phyloP scores from a whole-genome alignment of 139 green algal species.

The Coccomyxa sp. region DNA sequence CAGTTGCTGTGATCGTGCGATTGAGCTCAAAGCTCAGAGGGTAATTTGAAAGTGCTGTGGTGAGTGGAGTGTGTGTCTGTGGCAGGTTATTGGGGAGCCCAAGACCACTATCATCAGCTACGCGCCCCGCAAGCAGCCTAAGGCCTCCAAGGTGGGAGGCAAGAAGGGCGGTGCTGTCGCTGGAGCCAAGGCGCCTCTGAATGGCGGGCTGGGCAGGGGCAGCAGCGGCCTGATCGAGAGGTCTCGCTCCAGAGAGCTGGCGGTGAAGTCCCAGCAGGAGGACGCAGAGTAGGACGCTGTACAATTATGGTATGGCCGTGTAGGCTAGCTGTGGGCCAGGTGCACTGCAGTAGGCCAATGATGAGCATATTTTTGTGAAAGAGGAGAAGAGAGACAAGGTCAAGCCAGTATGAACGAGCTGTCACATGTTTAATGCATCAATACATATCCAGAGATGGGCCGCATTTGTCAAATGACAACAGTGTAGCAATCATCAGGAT shows the following conservation, averaged over 20 bases:
- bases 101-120: background rate
- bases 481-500: too few species aligned
- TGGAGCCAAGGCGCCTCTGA: background rate
- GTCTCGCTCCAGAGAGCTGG: background rate
- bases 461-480: too few species aligned
- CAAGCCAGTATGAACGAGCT: too few species aligned
- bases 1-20: too few species aligned
- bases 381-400: too few species aligned
- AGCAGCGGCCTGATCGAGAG: background rate
- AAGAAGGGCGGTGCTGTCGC: background rate
- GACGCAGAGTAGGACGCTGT: background rate
- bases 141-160: background rate
- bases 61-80: background rate
- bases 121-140: background rate
- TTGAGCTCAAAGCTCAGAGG: too few species aligned
- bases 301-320: too few species aligned
- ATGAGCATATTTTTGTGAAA: too few species aligned
- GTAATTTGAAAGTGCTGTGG: background rate
- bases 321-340: too few species aligned
- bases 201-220: background rate
- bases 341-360: too few species aligned
- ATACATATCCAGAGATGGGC: too few species aligned
- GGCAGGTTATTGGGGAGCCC: background rate
- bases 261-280: slow-evolving; percentile 6
- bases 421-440: too few species aligned